phyloP scores from a whole-genome alignment of 2,329 filamentous ascomycete genomes.

The Penicillium nordicum region DNA sequence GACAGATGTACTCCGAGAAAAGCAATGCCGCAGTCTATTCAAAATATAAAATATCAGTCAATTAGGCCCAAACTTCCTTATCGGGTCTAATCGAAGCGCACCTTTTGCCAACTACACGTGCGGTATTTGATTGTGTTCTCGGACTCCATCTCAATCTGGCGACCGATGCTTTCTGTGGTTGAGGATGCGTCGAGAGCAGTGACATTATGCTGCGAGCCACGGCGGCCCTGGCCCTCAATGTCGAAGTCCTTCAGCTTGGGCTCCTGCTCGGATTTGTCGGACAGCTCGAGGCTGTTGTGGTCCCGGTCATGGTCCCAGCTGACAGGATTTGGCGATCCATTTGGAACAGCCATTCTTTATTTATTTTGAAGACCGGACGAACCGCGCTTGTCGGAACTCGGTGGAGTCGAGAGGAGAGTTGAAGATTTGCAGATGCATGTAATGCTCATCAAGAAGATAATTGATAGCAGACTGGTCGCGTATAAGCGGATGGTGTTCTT shows the following conservation, averaged over 20 bases:
- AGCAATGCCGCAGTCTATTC: conserved; percentile 75
- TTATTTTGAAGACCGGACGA: conserved; percentile 34
- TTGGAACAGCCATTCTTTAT: conserved; percentile 37
- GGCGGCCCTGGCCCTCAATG: conserved; percentile 27
- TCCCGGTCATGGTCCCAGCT: conserved; percentile 15
- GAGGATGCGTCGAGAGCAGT: conserved; percentile 32
- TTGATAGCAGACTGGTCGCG: not conserved
- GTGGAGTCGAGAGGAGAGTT: conserved; percentile 25
- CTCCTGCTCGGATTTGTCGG: conserved; percentile 24
- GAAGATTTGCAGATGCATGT: conserved; percentile 35
- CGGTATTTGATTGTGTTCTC: conserved; percentile 83
- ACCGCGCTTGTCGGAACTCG: conserved; percentile 34
- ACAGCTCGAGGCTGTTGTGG: conserved; percentile 17
- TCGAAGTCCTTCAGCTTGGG: conserved; percentile 31
- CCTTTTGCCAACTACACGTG: conserved; percentile 91
- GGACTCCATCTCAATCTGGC: conserved; percentile 73
- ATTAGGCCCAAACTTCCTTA: not conserved
- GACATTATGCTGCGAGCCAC: conserved; percentile 18
- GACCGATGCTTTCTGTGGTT: conserved; percentile 50
- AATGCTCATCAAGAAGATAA: conserved; percentile 17
- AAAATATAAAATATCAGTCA: conserved; percentile 9
- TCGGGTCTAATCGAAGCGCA: conserved; percentile 32
- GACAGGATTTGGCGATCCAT: conserved; percentile 18
- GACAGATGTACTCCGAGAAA: conserved; percentile 92
- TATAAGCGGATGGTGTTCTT: not conserved